A percentile compares a stretch with the other conserved stretches of the same genome.
Evolutionary conservation across 208 protist species (phyloP).

Genomic region (Acanthamoeba culbertsoni): DNA sequence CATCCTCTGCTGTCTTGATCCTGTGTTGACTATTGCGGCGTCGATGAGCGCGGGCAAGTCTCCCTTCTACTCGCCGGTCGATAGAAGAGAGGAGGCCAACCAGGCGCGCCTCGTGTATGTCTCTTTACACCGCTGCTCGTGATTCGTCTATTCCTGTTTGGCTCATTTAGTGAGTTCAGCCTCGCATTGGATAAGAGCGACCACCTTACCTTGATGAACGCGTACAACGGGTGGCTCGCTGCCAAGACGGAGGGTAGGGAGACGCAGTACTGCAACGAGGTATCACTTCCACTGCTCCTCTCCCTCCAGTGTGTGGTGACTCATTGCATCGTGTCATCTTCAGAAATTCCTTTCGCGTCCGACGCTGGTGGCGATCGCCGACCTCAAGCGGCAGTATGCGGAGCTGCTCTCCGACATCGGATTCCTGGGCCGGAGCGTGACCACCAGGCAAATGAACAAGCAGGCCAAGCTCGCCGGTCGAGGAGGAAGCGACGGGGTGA

Average conservation of each 20-base stretch:
- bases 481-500: neutral
- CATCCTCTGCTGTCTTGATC: slow-evolving; percentile 94
- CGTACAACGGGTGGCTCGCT: slow-evolving; percentile 42
- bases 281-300: neutral
- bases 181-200: slow-evolving; percentile 41
- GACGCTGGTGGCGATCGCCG: slow-evolving; percentile 11
- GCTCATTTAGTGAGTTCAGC: neutral
- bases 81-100: slow-evolving; percentile 89
- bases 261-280: slow-evolving; percentile 34
- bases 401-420: slow-evolving; percentile 57
- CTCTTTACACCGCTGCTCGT: neutral
- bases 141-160: neutral
- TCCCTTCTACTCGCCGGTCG: slow-evolving; percentile 83
- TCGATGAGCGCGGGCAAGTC: slow-evolving; percentile 72
- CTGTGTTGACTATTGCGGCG: slow-evolving; percentile 95
- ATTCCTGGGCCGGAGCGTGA: neutral
- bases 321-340: neutral
- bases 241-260: slow-evolving; percentile 21
- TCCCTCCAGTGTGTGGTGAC: neutral
- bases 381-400: slow-evolving; percentile 48
- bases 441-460: neutral
- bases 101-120: slow-evolving; percentile 73
- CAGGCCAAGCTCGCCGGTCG: neutral
- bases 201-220: slow-evolving; percentile 33
- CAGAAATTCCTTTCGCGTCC: slow-evolving; percentile 56